Conservation (phyloP, 352 stramenopile species). For the Phytophthora brassicae region DNA sequence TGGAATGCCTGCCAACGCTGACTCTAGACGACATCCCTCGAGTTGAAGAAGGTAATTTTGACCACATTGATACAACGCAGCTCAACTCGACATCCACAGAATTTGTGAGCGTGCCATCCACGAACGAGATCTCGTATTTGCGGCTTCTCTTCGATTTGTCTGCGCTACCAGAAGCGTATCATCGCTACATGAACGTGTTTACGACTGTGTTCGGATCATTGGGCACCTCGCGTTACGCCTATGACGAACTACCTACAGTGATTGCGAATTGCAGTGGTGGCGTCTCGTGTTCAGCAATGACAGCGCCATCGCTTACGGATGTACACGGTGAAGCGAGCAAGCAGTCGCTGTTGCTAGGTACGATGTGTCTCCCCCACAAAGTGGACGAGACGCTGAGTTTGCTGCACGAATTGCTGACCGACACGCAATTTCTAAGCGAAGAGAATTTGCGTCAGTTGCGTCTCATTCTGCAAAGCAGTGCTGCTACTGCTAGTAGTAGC, state of each 20-base stretch:
- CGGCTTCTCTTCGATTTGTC: slow-evolving; percentile 67
- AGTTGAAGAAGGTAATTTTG: slow-evolving; percentile 47
- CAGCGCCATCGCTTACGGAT: slow-evolving; percentile 59
- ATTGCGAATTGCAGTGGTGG: slow-evolving; percentile 81
- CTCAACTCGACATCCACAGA: slow-evolving; percentile 39
- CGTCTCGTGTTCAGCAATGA: slow-evolving; percentile 60
- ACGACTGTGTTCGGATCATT: slow-evolving; percentile 69
- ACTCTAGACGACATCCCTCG: slow-evolving; percentile 67
- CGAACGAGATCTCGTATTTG: slow-evolving; percentile 84
- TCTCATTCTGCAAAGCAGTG: slow-evolving; percentile 74
- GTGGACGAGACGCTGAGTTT: slow-evolving; percentile 62
- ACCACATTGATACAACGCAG: slow-evolving; percentile 48
- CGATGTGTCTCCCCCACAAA: slow-evolving; percentile 77
- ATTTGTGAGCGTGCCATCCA: slow-evolving; percentile 74
- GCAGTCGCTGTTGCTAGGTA: slow-evolving; percentile 64
- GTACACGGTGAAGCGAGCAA: slow-evolving; percentile 36
- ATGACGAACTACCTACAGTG: slow-evolving; percentile 70
- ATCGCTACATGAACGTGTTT: slow-evolving; percentile 71
- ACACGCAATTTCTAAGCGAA: slow-evolving; percentile 73
- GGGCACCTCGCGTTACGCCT: slow-evolving; percentile 64
- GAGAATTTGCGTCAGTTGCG: slow-evolving; percentile 76
- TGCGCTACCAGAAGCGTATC: slow-evolving; percentile 57
- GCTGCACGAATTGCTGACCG: slow-evolving; percentile 58
- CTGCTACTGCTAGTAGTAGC: slow-evolving; percentile 62
- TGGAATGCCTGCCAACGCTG: slow-evolving; percentile 77